A percentile compares a stretch with the other conserved stretches of the same genome.
phyloP scores from a whole-genome alignment of 768 basidiomycete species.

The Tephrocybe sp. region DNA sequence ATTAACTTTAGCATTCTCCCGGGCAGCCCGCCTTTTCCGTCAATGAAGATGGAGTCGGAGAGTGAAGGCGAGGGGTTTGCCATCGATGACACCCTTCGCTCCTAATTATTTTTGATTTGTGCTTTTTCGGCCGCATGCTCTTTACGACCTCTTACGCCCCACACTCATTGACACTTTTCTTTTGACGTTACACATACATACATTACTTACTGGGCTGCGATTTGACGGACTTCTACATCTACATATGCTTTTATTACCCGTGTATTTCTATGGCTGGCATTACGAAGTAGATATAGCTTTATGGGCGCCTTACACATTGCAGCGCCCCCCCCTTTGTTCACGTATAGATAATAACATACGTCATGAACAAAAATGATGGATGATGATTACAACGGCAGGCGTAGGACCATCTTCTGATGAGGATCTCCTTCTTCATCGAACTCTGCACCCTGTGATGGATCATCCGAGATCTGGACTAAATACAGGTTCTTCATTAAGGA shows the following conservation, averaged over 20 bases:
- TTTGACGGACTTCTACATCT: conserved; percentile 16
- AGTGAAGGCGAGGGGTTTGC: conserved; percentile 67
- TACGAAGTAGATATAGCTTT: conserved; percentile 2
- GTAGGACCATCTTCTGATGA: conserved; percentile 80
- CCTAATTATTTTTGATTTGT: conserved; percentile 19
- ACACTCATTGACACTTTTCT: conserved; percentile 8
- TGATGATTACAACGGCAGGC: conserved; percentile 37
- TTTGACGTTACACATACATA: conserved; percentile 11
- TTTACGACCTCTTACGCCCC: conserved; percentile 33
- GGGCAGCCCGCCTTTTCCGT: conserved; percentile 62
- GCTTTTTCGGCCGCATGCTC: conserved; percentile 7
- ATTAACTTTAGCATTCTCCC: conserved; percentile 86
- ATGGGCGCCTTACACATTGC: conserved; percentile 1
- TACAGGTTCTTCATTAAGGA: conserved; percentile 9
- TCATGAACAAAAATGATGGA: conserved; percentile 5
- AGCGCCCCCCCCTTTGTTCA: background rate
- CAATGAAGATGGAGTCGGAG: conserved; percentile 64
- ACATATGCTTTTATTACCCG: conserved; percentile 24
- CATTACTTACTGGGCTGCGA: background rate
- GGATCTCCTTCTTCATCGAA: conserved; percentile 86
- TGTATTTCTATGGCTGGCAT: conserved; percentile 33
- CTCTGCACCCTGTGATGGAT: conserved; percentile 54
- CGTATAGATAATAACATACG: conserved; percentile 1
- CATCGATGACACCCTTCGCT: conserved; percentile 47
- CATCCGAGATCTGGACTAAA: conserved; percentile 26